Evolutionary conservation across 305 asterid species (phyloP).

Genomic region (Stenogyne calaminthoides): DNA sequence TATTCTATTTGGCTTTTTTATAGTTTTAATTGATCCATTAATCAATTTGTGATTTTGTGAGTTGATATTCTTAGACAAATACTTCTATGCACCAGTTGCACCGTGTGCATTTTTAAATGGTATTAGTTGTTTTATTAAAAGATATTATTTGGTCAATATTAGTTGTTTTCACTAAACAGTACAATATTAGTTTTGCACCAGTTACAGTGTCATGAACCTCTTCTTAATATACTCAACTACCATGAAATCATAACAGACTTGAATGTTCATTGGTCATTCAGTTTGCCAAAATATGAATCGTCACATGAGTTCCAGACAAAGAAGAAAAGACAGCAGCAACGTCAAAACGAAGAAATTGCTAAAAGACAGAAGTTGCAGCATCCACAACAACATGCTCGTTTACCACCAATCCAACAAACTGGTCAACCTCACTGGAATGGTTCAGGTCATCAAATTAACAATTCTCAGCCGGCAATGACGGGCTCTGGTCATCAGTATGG

Average conservation of each 20-base stretch:
- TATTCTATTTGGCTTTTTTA: not conserved
- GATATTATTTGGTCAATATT: too few species aligned
- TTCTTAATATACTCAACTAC: not conserved
- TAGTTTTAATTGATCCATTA: not conserved
- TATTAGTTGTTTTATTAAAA: too few species aligned
- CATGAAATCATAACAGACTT: not conserved
- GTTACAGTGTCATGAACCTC: too few species aligned
- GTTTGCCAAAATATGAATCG: conserved; percentile 90
- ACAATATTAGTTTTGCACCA: too few species aligned
- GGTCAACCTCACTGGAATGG: conserved; percentile 81
- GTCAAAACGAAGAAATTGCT: conserved; percentile 87
- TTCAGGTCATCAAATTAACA: conserved; percentile 56
- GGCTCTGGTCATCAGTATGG: conserved; percentile 67
- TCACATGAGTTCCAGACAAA: conserved; percentile 98
- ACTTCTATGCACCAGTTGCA: too few species aligned
- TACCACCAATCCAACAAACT: conserved; percentile 87
- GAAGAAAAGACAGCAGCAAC: conserved; percentile 91
- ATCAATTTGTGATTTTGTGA: conserved; percentile 2
- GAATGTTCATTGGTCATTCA: conserved; percentile 25
- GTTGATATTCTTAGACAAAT: not conserved
- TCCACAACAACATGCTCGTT: conserved; percentile 82
- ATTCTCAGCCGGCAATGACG: conserved; percentile 56
- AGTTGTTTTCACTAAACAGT: too few species aligned
- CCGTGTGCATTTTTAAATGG: too few species aligned
- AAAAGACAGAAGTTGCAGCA: conserved; percentile 81